phyloP scores from a whole-genome alignment of 2,329 filamentous ascomycete species.

The Colletotrichum falcatum region DNA sequence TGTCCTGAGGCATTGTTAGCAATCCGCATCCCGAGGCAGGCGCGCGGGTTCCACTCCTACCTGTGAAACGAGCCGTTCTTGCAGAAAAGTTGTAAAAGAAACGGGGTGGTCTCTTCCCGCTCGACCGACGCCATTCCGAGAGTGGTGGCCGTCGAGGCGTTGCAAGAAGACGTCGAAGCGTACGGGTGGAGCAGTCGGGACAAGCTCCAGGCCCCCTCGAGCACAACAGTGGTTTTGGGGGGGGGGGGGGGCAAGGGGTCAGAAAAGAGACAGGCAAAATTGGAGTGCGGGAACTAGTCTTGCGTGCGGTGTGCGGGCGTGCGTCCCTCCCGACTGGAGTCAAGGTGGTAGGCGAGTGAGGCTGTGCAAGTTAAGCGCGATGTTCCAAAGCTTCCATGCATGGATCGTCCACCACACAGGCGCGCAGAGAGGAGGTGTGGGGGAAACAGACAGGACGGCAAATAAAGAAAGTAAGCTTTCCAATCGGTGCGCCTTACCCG shows the following conservation, averaged over 20 bases:
- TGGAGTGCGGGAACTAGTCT: conserved; percentile 16
- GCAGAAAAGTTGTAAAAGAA: conserved; percentile 89
- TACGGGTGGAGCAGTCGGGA: conserved; percentile 31
- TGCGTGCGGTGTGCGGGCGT: conserved; percentile 18
- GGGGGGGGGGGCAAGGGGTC: conserved; percentile 14
- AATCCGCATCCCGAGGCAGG: not conserved
- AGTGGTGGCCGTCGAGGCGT: not conserved
- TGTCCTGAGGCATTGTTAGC: conserved; percentile 58
- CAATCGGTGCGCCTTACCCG: conserved; percentile 33
- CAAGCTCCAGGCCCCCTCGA: conserved; percentile 38
- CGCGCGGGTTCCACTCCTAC: conserved; percentile 53
- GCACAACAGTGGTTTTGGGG: conserved; percentile 37
- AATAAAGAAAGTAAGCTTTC: conserved; percentile 34
- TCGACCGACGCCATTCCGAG: conserved; percentile 53
- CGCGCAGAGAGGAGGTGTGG: conserved; percentile 30
- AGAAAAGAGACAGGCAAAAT: conserved; percentile 6
- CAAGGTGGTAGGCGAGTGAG: conserved; percentile 42
- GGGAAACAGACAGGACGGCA: conserved; percentile 21
- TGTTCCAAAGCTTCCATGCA: conserved; percentile 40
- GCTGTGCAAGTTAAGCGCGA: conserved; percentile 42
- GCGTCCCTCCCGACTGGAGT: conserved; percentile 35
- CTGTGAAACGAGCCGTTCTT: conserved; percentile 78
- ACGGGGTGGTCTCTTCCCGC: conserved; percentile 80
- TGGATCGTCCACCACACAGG: conserved; percentile 39
- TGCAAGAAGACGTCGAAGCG: conserved; percentile 6